phyloP scores from a whole-genome alignment of 371 early-diverging fungal species.

The Nematocida ausubeli region DNA sequence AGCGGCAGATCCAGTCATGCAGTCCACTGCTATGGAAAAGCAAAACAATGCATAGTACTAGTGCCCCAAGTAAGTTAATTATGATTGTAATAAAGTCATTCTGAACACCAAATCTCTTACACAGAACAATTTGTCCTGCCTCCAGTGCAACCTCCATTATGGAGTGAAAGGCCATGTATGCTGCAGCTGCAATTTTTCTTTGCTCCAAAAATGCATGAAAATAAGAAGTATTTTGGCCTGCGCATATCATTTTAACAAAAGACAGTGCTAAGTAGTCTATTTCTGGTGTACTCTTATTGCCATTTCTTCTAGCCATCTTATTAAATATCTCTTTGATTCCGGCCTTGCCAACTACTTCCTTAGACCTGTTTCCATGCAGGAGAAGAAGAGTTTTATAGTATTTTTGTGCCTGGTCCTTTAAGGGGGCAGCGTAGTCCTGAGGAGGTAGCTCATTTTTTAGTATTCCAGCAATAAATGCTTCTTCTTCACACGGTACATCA shows the following conservation, averaged over 20 bases:
- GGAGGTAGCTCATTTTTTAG: background rate
- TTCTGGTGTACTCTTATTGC: background rate
- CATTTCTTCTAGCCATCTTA: background rate
- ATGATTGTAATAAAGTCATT: background rate
- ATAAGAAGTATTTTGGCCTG: background rate
- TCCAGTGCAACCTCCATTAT: slow-evolving; percentile 37
- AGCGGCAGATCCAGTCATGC: too few relatives aligned
- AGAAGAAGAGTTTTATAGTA: slow-evolving; percentile 21
- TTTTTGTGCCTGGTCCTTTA: background rate
- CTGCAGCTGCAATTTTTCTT: slow-evolving; percentile 23
- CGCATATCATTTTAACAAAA: slow-evolving; percentile 22
- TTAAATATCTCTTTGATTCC: background rate
- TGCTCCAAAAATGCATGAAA: slow-evolving; percentile 38
- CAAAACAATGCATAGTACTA: background rate
- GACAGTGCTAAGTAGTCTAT: slow-evolving; percentile 8
- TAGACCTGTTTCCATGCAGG: background rate
- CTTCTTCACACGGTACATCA: background rate
- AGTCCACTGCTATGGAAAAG: background rate
- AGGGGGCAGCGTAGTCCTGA: background rate
- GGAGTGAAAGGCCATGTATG: slow-evolving; percentile 16
- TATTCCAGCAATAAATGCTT: background rate
- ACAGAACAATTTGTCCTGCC: slow-evolving; percentile 13
- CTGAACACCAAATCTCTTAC: slow-evolving; percentile 16
- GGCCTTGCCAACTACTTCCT: background rate
- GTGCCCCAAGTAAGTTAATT: slow-evolving; percentile 11